Base-by-base conservation (phyloP, 352 stramenopile genomes). In the Globisporangium splendens region DNA sequence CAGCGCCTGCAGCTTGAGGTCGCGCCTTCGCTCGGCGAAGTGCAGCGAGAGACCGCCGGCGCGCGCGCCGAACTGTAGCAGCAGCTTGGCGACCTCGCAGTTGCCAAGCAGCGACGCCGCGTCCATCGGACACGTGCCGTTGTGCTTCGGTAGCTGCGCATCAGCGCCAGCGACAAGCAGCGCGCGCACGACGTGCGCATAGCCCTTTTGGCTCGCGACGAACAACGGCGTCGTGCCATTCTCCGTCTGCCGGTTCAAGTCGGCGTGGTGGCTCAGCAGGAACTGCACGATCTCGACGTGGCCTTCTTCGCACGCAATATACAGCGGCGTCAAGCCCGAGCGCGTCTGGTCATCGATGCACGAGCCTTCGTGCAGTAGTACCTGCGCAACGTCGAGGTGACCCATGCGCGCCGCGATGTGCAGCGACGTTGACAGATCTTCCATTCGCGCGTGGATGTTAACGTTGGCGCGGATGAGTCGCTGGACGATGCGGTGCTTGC, bases 231-330 rank as follows among this genome's bases (percentile, higher is more conserved):
- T 91, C 28, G 85, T 88, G 31, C 85, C 83, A 38, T 73, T 85
- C 70, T 59, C 71, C 22, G 72, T 95, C 68, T 54, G 68, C 24
- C 61, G 47, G 50, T 83, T 58, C 22, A 76, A 38, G 38, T 72
- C 21, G 18, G 77, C 58, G 51, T 55, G 18, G 42, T 73, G 35
- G 31, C 70, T 54, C 11, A 93, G 49, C 35, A 95, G 56, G 48
- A 79, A 88, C 28, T 77, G 64, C 21, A 88, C 79, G n/a, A 93
- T 70, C 35, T 59, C 68, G 2, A 71, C 21, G 44, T 95, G 83
- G 20, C 85, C 85, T 77, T 95, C 85, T 56, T 95, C 85, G 42
- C 79, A 83, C n/a, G 85, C 83, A 52, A 95, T 93, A 56, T 92
- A 93, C 28, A 95, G 61, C 8, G 85, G 71, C 21, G 83, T 89